Percentiles rank a stretch among this genome's conserved stretches.
phyloP scores from a whole-genome alignment of 768 basidiomycete species.

The Polyporus arcularius region DNA sequence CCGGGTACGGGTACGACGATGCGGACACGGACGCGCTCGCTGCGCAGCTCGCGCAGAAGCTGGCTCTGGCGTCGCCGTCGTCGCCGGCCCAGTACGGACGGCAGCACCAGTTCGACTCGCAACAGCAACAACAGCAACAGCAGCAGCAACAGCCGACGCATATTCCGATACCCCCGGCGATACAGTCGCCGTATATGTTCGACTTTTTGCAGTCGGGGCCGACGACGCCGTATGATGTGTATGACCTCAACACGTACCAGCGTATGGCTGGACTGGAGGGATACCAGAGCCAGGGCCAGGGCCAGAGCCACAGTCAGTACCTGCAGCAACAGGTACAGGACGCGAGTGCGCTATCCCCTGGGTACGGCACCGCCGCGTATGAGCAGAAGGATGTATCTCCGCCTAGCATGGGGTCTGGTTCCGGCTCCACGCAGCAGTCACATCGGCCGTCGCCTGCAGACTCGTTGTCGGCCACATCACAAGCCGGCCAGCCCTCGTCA shows the following conservation, averaged over 20 bases:
- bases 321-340: constrained; percentile 4
- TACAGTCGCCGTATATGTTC: constrained; percentile 40
- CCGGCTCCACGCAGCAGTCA: not conserved
- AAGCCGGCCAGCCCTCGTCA: not conserved
- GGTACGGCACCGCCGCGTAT: not conserved
- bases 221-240: constrained; percentile 38
- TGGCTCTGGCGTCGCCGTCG: constrained; percentile 11
- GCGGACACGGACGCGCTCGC: not conserved
- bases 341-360: not conserved
- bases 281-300: not conserved
- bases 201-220: constrained; percentile 40
- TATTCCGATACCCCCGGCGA: constrained; percentile 37
- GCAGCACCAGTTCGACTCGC: not conserved
- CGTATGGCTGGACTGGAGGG: not conserved
- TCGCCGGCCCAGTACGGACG: not conserved
- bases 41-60: constrained; percentile 9
- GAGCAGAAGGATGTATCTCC: not conserved
- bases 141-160: constrained; percentile 25
- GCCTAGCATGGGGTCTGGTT: not conserved
- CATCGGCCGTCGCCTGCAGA: not conserved
- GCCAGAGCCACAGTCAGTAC: not conserved
- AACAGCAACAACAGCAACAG: constrained; percentile 1
- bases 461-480: not conserved
- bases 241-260: constrained; percentile 23
- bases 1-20: not conserved